Evolutionary conservation across 495 filamentous ascomycete species (phyloP), one percentile per base, ranked within the genome.

Genomic region (Terfezia claveryi): DNA sequence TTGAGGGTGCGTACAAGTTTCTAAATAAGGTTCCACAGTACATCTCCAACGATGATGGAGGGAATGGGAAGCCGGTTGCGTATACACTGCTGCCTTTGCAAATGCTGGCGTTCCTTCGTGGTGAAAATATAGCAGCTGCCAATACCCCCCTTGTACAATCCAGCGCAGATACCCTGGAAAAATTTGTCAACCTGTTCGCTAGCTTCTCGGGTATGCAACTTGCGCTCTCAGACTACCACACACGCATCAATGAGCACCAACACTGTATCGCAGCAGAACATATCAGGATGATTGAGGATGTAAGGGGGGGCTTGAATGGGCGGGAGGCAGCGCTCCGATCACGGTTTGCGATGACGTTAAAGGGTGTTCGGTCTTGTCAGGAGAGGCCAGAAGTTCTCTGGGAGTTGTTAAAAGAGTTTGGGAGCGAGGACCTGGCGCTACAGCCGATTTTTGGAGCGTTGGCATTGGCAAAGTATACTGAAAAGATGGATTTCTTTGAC

Each of bases 11-110:
- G 4, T 14, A 14, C 4, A 20, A 46, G 8, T 46, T 46, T 46
- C 4, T 46, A 4, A 2, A 20, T 14, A 20, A 41, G 16, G 7
- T 46, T 23, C 51, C 53, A 56, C 14, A 38, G 14, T 27, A 37
- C 53, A 49, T 55, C 8, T 6, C 37, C 2, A n/a, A 20, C 7
- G 38, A 8, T 0, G 61, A 66, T 23, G 37, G 46, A 20, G 66
- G 60, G 17, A 62, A 57, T 46, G 66, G 66, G 36, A 52, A 59
- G 17, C 64, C 66, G 10, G 38, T 68, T 2, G 11, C 51, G 1
- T 68, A 67, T 23, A 57, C 49, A 2, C 55, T 67, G 8, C 23
- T 66, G 4, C 64, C 66, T 5, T 36, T 67, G 20, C 23, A 38
- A 5, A 58, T 61, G 46, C 58, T 68, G 7, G 17, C 32, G 0